These are phyloP conservation scores for Phytophthora syringae DNA, from an alignment of 352 stramenopile genomes.

Conservation along the genomic window DNA sequence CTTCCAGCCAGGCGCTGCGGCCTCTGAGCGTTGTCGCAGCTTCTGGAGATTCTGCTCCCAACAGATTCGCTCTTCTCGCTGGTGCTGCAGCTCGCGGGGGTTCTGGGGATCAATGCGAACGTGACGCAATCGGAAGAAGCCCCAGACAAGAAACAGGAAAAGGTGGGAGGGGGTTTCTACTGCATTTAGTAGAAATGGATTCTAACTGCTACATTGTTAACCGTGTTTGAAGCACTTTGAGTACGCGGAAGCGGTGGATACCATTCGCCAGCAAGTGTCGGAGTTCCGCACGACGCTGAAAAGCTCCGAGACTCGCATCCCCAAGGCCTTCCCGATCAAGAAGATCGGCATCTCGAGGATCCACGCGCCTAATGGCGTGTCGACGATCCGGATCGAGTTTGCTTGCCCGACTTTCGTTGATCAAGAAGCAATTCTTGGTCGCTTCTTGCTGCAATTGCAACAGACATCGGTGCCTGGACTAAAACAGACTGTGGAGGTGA, in stretches of 20 bases:
- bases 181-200: background rate
- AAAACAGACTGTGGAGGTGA: slow-evolving; percentile 62
- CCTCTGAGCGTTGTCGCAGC: slow-evolving; percentile 10
- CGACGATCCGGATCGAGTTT: slow-evolving; percentile 87
- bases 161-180: slow-evolving; percentile 25
- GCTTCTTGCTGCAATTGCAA: slow-evolving; percentile 70
- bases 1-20: slow-evolving; percentile 3
- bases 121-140: slow-evolving; percentile 25
- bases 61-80: slow-evolving; percentile 23
- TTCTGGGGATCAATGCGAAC: slow-evolving; percentile 5
- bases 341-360: slow-evolving; percentile 86
- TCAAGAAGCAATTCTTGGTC: slow-evolving; percentile 73
- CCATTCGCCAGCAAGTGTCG: slow-evolving; percentile 72
- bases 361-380: slow-evolving; percentile 80
- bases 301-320: slow-evolving; percentile 70
- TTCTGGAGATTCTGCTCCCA: slow-evolving; percentile 5
- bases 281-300: slow-evolving; percentile 83
- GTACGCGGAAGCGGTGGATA: slow-evolving; percentile 73
- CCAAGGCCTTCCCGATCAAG: slow-evolving; percentile 81
- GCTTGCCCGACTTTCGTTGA: slow-evolving; percentile 79
- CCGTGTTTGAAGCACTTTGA: slow-evolving; percentile 52
- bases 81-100: slow-evolving; percentile 23
- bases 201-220: background rate
- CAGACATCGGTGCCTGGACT: slow-evolving; percentile 19
- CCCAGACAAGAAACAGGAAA: slow-evolving; percentile 35